phyloP scores from a whole-genome alignment of 225 moss, liverwort and hornwort genomes.

The Lunularia cruciata region DNA sequence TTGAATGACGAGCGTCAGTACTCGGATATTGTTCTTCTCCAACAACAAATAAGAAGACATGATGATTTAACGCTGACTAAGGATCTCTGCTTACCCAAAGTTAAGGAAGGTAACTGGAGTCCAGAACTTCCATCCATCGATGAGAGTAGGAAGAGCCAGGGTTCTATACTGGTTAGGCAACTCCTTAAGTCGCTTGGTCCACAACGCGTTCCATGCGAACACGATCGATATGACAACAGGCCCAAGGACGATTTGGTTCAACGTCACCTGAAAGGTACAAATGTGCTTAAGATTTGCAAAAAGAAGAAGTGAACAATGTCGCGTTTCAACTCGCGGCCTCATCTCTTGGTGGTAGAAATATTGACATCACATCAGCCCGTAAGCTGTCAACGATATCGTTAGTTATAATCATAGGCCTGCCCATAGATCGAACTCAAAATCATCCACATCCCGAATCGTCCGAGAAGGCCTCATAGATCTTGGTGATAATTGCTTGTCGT shows the following conservation, averaged over 20 bases:
- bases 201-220: constrained; percentile 85
- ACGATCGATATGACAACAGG: constrained; percentile 72
- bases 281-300: background rate
- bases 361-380: background rate
- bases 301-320: background rate
- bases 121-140: constrained; percentile 99
- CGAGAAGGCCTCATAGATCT: constrained; percentile 35
- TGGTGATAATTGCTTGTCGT: constrained; percentile 34
- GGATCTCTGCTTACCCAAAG: constrained; percentile 57
- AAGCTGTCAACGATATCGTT: background rate
- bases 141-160: constrained; percentile 59
- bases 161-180: constrained; percentile 67
- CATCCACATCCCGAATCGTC: background rate
- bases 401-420: background rate
- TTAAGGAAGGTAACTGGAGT: constrained; percentile 83
- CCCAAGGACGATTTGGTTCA: constrained; percentile 84
- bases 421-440: background rate
- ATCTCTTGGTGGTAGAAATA: background rate
- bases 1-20: background rate
- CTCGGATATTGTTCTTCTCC: too few relatives aligned
- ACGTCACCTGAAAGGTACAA: constrained; percentile 49
- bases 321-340: background rate
- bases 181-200: constrained; percentile 61
- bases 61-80: constrained; percentile 1
- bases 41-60: too few relatives aligned